These are phyloP conservation scores for Alternaria gansuensis DNA, from an alignment of 2,329 filamentous ascomycete genomes.

Conservation along the genomic window DNA sequence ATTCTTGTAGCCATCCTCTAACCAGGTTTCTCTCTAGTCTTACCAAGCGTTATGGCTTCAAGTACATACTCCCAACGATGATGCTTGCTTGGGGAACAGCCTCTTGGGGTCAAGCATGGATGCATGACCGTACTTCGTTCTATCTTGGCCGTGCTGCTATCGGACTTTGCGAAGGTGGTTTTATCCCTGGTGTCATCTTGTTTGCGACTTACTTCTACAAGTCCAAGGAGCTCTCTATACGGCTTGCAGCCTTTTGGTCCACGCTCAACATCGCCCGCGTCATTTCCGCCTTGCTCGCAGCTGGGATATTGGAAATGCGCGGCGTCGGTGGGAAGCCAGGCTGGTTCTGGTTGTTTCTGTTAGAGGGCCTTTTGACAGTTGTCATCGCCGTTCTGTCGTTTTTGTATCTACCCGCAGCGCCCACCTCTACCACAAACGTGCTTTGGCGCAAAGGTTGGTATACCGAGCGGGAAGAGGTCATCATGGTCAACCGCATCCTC, in stretches of 20 bases:
- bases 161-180: constrained; percentile 58
- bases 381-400: constrained; percentile 43
- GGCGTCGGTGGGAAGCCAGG: constrained; percentile 60
- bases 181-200: constrained; percentile 70
- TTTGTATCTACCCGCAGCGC: constrained; percentile 57
- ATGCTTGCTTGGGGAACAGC: constrained; percentile 58
- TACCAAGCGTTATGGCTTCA: constrained; percentile 56
- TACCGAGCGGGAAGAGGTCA: constrained; percentile 70
- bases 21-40: constrained; percentile 27
- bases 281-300: constrained; percentile 64
- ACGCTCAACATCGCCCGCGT: constrained; percentile 66
- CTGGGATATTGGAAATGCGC: constrained; percentile 62
- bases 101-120: constrained; percentile 71
- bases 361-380: constrained; percentile 48
- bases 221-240: constrained; percentile 71
- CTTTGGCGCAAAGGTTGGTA: constrained; percentile 68
- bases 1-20: background rate
- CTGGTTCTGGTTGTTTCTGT: constrained; percentile 65
- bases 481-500: constrained; percentile 71
- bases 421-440: constrained; percentile 56
- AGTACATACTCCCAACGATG: constrained; percentile 55
- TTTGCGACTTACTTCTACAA: constrained; percentile 81
- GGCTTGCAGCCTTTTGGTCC: constrained; percentile 75
- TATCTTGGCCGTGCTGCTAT: constrained; percentile 54
- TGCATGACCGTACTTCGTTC: constrained; percentile 60